A percentile compares a stretch with the other conserved stretches of the same genome.
Evolutionary conservation across 352 stramenopile genomes (phyloP).

Genomic region (Thalassiosira mediterranea): DNA sequence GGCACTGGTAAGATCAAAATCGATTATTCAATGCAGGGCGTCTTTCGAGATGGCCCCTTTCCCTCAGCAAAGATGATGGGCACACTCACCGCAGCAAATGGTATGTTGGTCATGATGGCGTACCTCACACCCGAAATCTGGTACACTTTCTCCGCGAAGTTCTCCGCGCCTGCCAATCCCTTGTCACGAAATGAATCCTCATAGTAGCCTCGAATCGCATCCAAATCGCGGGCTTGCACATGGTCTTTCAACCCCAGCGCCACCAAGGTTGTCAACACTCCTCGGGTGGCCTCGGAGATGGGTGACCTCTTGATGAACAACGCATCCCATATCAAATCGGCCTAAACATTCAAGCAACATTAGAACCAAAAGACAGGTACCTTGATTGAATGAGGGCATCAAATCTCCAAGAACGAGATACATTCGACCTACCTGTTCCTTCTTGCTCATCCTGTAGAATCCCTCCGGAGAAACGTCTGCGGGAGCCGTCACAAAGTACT

Average conservation of each 20-base stretch:
- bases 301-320: constrained; percentile 89
- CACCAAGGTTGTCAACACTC: constrained; percentile 89
- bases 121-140: constrained; percentile 86
- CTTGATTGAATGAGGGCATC: too few relatives aligned
- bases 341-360: too few relatives aligned
- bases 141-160: constrained; percentile 84
- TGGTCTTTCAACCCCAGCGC: constrained; percentile 84
- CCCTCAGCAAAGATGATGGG: not conserved
- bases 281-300: constrained; percentile 89
- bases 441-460: constrained; percentile 87
- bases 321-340: constrained; percentile 89
- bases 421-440: too few relatives aligned
- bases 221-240: constrained; percentile 85
- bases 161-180: constrained; percentile 84
- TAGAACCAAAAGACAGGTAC: too few relatives aligned
- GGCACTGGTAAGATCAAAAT: not conserved
- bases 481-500: constrained; percentile 90
- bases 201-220: constrained; percentile 86
- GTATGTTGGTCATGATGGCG: constrained; percentile 95
- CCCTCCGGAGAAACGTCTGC: constrained; percentile 79
- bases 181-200: constrained; percentile 78
- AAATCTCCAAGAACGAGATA: too few relatives aligned
- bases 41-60: too few relatives aligned
- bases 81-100: constrained; percentile 78
- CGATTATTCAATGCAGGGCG: too few relatives aligned